These are phyloP conservation scores for Castanea mollissima DNA, from an alignment of 306 rosid genomes.

Conservation along the genomic window DNA sequence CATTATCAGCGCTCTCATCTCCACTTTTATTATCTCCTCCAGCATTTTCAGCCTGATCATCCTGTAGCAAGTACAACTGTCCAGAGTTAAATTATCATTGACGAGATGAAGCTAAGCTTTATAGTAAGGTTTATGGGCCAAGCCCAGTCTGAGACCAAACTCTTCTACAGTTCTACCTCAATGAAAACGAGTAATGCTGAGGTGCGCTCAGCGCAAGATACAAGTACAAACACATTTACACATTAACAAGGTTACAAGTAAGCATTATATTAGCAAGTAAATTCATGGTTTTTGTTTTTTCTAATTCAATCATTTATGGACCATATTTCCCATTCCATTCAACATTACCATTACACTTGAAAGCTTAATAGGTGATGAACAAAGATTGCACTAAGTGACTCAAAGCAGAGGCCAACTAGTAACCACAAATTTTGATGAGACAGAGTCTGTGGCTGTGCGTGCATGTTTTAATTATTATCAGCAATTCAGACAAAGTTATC, in stretches of 20 bases:
- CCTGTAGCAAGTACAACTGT: slow-evolving; percentile 44
- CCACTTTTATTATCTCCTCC: slow-evolving; percentile 35
- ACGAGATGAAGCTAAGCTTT: background rate
- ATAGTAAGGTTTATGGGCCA: background rate
- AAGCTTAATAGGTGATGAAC: background rate
- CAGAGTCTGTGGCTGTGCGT: slow-evolving; percentile 12
- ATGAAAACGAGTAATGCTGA: background rate
- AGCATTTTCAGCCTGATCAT: slow-evolving; percentile 48
- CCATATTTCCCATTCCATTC: background rate
- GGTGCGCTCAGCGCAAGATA: background rate
- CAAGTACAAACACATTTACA: background rate
- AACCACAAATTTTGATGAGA: background rate
- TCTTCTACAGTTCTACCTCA: background rate
- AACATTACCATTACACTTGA: background rate
- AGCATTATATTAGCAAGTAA: background rate
- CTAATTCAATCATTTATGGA: background rate
- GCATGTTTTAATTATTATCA: background rate
- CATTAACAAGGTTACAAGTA: background rate
- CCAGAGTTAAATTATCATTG: slow-evolving; percentile 22
- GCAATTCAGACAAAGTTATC: slow-evolving; percentile 14
- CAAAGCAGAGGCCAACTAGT: background rate
- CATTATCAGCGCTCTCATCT: slow-evolving; percentile 49
- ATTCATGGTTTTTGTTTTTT: background rate
- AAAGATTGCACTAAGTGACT: background rate
- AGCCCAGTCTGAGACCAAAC: background rate